Evolutionary conservation across 1,284 basidiomycete genomes (phyloP).

Genomic region (Marasmius sp.): DNA sequence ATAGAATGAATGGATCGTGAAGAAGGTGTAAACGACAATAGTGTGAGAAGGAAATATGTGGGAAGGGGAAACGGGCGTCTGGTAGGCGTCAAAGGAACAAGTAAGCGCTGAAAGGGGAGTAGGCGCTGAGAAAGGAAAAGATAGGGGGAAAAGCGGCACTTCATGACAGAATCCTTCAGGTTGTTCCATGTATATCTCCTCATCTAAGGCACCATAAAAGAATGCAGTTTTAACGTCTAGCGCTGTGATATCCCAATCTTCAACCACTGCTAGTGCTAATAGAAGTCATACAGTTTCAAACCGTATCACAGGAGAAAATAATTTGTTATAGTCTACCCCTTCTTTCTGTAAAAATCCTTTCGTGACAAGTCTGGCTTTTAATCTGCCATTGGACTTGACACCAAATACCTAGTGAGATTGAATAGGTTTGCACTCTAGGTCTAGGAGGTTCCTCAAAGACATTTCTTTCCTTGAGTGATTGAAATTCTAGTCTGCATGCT

Average conservation of each 20-base stretch:
- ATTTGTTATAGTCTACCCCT: neutral
- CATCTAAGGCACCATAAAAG: conserved; percentile 33
- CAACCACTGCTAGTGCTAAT: conserved; percentile 26
- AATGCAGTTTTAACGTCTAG: conserved; percentile 39
- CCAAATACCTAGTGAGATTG: neutral
- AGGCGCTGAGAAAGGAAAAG: too few relatives aligned
- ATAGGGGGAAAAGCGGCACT: too few relatives aligned
- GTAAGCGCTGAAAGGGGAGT: too few relatives aligned
- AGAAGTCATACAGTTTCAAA: conserved; percentile 14
- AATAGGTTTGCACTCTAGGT: neutral
- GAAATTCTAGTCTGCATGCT: neutral
- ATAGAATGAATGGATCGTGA: too few relatives aligned
- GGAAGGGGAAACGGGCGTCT: too few relatives aligned
- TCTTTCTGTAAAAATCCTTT: neutral
- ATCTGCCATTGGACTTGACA: neutral
- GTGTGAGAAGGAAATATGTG: too few relatives aligned
- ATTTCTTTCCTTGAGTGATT: neutral
- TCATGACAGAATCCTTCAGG: too few relatives aligned
- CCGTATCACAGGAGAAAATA: neutral
- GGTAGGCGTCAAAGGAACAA: too few relatives aligned
- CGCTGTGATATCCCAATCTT: conserved; percentile 30
- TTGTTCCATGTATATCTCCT: neutral
- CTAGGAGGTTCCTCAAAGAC: neutral
- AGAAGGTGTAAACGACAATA: too few relatives aligned
- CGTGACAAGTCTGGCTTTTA: neutral